Base-by-base conservation (phyloP, 352 stramenopile genomes). In the Pythium graminicola region DNA sequence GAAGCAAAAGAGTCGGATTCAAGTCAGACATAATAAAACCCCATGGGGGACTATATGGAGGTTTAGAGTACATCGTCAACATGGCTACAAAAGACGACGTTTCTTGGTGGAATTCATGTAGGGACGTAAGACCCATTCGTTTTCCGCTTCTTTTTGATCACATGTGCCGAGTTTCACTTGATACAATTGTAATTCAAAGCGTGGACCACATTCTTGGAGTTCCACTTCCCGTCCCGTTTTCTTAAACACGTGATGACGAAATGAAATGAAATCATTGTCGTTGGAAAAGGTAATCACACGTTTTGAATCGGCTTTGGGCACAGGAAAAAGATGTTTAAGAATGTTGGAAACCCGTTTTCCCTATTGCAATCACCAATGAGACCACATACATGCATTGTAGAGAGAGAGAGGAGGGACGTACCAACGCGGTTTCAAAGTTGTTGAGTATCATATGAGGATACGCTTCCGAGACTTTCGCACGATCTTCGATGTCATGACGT, bases 91-190 rank as follows among this genome's bases (percentile, higher is more conserved):
- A 20, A 95, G 70, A 54, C 89, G 82, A 46, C 95, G 86, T 73
- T 99, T 99, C 63, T 97, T 98, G 51, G 95, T 93, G n/a, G 95
- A 98, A 78, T 99, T 99, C 83, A 99, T 99, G 81, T 99, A 99
- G 22, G 96, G 96, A 57, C 96, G 89, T 60, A 99, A 74, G 16
- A 99, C 95, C 93, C 97, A 99, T 72, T 99, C 97, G 65, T 97
- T 99, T 65, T 99, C 96, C 4, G 97, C 96, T 57, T 99, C 95
- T 66, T 98, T 97, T 72, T 99, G 95, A 52, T 99, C 97, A 41
- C 98, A 79, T 48, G 97, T 99, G 44, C 97, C 97, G 32, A 99
- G 78, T 59, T 97, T 97, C 40, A 97, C 75, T 70, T 99, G 93
- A 76, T 99, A 99, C 29, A 99, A 69, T 69, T 97, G 88, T 72